Evolutionary conservation across 2,329 filamentous ascomycete genomes (phyloP).

Genomic region (Aspergillus eucalypticola): DNA sequence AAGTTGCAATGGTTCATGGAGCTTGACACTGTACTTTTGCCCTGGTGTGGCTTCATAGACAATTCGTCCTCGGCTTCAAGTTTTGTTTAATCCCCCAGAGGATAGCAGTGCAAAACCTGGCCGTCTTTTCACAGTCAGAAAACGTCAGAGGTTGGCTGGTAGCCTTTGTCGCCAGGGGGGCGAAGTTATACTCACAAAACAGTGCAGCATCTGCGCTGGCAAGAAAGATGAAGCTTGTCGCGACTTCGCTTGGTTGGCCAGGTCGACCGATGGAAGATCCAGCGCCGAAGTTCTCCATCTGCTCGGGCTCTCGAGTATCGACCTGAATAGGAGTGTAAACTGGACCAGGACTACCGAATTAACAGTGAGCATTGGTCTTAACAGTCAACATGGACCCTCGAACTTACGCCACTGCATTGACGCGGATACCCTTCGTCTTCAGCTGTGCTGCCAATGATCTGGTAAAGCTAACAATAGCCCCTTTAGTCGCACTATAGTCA

Average conservation of each 20-base stretch:
- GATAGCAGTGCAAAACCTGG: slow-evolving; percentile 38
- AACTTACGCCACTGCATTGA: slow-evolving; percentile 48
- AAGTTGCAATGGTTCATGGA: background rate
- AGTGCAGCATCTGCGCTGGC: slow-evolving; percentile 38
- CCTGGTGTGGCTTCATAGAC: background rate
- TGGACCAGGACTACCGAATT: slow-evolving; percentile 30
- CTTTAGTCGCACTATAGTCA: slow-evolving; percentile 61
- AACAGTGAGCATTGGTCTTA: background rate
- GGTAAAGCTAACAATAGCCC: slow-evolving; percentile 60
- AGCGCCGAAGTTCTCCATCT: slow-evolving; percentile 38
- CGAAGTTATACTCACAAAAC: slow-evolving; percentile 32
- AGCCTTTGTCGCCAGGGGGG: background rate
- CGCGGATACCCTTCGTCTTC: slow-evolving; percentile 58
- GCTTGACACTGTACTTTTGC: background rate
- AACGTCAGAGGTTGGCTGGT: background rate
- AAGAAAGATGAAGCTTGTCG: slow-evolving; percentile 43
- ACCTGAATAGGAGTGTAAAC: slow-evolving; percentile 39
- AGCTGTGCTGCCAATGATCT: slow-evolving; percentile 55
- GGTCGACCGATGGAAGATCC: slow-evolving; percentile 34
- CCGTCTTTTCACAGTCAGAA: slow-evolving; percentile 27
- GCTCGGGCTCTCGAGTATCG: slow-evolving; percentile 35
- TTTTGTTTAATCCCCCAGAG: slow-evolving; percentile 34
- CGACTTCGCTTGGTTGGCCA: slow-evolving; percentile 42
- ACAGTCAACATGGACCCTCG: background rate
- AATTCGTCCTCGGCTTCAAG: background rate